A percentile compares a stretch with the other conserved stretches of the same genome.
Conservation (phyloP, 2,329 filamentous ascomycete species). For the Paracorniculantispora psalliotae region DNA sequence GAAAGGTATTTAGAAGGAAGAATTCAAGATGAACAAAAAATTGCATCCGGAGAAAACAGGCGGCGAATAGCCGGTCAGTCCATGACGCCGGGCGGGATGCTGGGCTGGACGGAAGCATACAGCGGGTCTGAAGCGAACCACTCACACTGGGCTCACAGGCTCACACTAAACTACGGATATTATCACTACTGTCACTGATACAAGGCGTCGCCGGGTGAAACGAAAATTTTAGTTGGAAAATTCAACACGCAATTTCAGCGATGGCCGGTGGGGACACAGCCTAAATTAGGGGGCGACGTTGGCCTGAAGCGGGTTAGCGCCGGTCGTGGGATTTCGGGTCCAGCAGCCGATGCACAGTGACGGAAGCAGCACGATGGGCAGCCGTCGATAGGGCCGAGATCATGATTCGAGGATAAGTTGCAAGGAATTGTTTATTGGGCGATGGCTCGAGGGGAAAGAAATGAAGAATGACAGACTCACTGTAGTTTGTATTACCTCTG, state of each 20-base stretch:
- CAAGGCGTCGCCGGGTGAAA: not conserved
- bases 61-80: not conserved
- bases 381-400: not conserved
- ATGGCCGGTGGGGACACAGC: not conserved
- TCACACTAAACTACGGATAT: no score
- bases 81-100: conserved; percentile 4
- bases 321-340: not conserved
- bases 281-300: not conserved
- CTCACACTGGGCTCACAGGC: not conserved
- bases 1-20: no score
- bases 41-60: not conserved
- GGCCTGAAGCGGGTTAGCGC: not conserved
- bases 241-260: not conserved
- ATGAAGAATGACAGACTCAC: not conserved
- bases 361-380: not conserved
- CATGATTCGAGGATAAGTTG: no score
- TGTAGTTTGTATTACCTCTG: not conserved
- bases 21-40: not conserved
- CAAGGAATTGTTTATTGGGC: not conserved
- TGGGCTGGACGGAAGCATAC: not conserved
- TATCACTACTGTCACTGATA: not conserved
- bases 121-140: not conserved
- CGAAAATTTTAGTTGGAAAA: not conserved
- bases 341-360: not conserved
- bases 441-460: not conserved